These are phyloP conservation scores for Penicillium ochrochloron DNA, from an alignment of 495 filamentous ascomycete genomes.

Conservation along the genomic window DNA sequence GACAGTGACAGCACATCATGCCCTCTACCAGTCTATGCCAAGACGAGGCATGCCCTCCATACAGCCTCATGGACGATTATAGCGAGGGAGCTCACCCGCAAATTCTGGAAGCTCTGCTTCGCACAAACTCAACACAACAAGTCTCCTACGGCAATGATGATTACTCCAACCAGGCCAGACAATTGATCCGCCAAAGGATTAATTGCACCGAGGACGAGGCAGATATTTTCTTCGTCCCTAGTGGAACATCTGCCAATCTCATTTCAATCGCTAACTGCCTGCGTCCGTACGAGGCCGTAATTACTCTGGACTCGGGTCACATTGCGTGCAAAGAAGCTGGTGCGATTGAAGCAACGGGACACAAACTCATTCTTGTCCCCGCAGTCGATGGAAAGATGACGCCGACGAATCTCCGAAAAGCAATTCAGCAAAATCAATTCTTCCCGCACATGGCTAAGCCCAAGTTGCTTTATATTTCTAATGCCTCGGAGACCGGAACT, in stretches of 20 bases:
- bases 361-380: constrained; percentile 49
- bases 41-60: constrained; percentile 38
- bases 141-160: constrained; percentile 47
- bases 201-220: constrained; percentile 42
- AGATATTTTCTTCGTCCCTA: constrained; percentile 50
- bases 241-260: constrained; percentile 49
- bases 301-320: constrained; percentile 47
- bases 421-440: constrained; percentile 44
- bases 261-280: constrained; percentile 52
- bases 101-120: constrained; percentile 46
- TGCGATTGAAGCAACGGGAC: constrained; percentile 51
- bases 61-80: constrained; percentile 53
- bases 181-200: constrained; percentile 39
- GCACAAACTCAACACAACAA: constrained; percentile 46
- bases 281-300: constrained; percentile 48
- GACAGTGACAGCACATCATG: constrained; percentile 19
- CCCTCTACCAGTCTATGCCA: constrained; percentile 36
- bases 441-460: constrained; percentile 52
- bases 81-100: constrained; percentile 52
- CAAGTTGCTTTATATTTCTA: constrained; percentile 48
- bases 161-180: constrained; percentile 37
- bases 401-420: constrained; percentile 39
- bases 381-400: constrained; percentile 48
- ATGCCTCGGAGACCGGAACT: constrained; percentile 50
- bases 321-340: constrained; percentile 51